Evolutionary conservation across 2,329 filamentous ascomycete genomes (phyloP).

Genomic region (Leptographium radiaticola): DNA sequence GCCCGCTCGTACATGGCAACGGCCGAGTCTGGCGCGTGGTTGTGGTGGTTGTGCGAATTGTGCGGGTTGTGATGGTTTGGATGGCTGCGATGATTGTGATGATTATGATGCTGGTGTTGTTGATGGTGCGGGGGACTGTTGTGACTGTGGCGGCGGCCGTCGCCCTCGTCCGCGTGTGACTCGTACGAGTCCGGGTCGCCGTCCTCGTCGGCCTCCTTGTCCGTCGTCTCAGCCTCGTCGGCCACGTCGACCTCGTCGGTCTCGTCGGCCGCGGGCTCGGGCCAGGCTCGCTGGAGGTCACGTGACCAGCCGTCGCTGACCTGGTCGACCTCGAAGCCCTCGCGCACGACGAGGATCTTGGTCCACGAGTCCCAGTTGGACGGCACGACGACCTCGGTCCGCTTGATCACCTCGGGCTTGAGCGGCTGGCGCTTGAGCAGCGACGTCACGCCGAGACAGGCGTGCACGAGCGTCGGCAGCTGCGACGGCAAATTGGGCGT

Average conservation of each 20-base stretch:
- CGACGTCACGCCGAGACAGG: slow-evolving; percentile 74
- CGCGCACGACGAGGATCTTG: slow-evolving; percentile 84
- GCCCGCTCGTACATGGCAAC: slow-evolving; percentile 67
- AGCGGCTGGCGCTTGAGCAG: slow-evolving; percentile 65
- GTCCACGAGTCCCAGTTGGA: slow-evolving; percentile 98
- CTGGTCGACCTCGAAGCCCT: slow-evolving; percentile 83
- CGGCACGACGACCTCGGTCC: slow-evolving; percentile 87
- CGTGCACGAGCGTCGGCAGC: slow-evolving; percentile 69
- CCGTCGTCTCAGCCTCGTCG: background rate
- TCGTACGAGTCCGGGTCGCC: background rate
- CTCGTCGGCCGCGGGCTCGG: slow-evolving; percentile 16
- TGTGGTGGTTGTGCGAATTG: slow-evolving; percentile 14
- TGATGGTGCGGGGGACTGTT: too few relatives aligned
- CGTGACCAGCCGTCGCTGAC: slow-evolving; percentile 76
- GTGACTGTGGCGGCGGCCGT: slow-evolving; percentile 14
- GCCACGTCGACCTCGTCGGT: slow-evolving; percentile 13
- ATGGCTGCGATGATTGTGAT: background rate
- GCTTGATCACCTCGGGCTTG: slow-evolving; percentile 83
- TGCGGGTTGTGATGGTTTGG: background rate
- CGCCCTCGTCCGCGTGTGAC: background rate
- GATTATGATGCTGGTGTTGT: too few relatives aligned
- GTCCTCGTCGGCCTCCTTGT: background rate
- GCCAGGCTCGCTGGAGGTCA: slow-evolving; percentile 54
- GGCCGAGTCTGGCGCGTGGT: slow-evolving; percentile 36
- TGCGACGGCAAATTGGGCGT: slow-evolving; percentile 64